Evolutionary conservation across 2,329 filamentous ascomycete genomes (phyloP), one percentile per base, ranked within the genome.

Genomic region (Alternaria sp.): DNA sequence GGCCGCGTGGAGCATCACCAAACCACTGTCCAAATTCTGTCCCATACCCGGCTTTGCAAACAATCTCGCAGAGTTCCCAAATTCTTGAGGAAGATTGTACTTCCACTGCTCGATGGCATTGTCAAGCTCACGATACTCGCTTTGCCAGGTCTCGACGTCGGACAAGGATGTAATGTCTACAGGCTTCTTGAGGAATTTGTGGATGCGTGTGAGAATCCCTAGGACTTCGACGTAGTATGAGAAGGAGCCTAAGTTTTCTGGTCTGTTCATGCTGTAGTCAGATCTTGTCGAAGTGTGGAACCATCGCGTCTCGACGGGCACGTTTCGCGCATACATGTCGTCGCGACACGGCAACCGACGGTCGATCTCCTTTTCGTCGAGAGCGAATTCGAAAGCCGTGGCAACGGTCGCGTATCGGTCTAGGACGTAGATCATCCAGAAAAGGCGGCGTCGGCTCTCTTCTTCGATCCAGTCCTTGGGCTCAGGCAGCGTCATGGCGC

Each of bases 341-440:
- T 97, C 93, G 45, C 93, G 90, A 74, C 94, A 97, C 2, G 94
- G 94, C 8, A 97, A 82, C 54, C 89, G 92, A 23, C 94, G 88
- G 75, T 97, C 94, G 47, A 97, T 95, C 74, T 97, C 94, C 75
- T 91, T 92, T 73, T 97, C 93, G 69, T 95, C 90, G 18, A 97
- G 82, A 1, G 93, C 92, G 76, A 97, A 97, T 71, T 97, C 93
- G 71, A 97, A 97, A 0, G 94, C 93, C 0, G 94, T 97, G 0
- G 93, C 91, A 60, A 97, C 90, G 0, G 94, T 97, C 1, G 93
- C 93, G 75, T 97, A 97, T 54, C 94, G 87, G 77, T 97, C 94
- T 6, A 97, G 85, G 12, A 97, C 82, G 75, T 97, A 97, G 11
- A 97, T 90, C 89, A 96, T 95, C 94, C 94, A 97, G 79, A 97